These are phyloP conservation scores for Coniosporium tulheliwenetii DNA, from an alignment of 2,329 filamentous ascomycete genomes.

Conservation along the genomic window DNA sequence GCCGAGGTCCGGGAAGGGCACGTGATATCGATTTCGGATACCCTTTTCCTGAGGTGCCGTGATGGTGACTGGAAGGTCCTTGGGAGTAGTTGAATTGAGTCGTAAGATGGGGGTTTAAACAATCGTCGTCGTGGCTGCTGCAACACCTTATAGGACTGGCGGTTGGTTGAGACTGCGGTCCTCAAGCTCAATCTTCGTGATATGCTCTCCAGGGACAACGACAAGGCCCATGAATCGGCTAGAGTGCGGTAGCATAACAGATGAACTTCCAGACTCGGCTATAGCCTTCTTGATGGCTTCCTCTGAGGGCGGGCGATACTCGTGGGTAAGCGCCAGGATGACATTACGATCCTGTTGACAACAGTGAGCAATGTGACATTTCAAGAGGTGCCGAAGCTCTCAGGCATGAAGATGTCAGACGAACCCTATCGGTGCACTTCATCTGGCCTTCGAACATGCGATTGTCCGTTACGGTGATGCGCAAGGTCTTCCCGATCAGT, in stretches of 20 bases:
- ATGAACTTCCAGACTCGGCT: constrained; percentile 13
- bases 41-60: no score
- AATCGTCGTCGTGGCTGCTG: no score
- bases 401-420: constrained; percentile 13
- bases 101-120: no score
- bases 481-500: constrained; percentile 47
- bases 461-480: constrained; percentile 64
- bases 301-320: constrained; percentile 60
- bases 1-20: no score
- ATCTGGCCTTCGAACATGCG: constrained; percentile 82
- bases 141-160: no score
- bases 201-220: constrained; percentile 74
- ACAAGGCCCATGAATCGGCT: constrained; percentile 80
- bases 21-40: no score
- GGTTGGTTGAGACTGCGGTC: constrained; percentile 24
- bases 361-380: constrained; percentile 5
- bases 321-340: constrained; percentile 71
- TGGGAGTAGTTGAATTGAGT: no score
- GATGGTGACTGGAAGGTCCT: no score
- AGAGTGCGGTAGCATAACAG: constrained; percentile 54
- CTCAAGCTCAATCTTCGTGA: constrained; percentile 79
- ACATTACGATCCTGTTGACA: constrained; percentile 62
- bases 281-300: constrained; percentile 24
- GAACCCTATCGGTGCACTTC: constrained; percentile 85
- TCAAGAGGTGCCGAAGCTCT: neutral